Conservation (phyloP, 495 filamentous ascomycete genomes). For the Hypoxylon lenormandii region DNA sequence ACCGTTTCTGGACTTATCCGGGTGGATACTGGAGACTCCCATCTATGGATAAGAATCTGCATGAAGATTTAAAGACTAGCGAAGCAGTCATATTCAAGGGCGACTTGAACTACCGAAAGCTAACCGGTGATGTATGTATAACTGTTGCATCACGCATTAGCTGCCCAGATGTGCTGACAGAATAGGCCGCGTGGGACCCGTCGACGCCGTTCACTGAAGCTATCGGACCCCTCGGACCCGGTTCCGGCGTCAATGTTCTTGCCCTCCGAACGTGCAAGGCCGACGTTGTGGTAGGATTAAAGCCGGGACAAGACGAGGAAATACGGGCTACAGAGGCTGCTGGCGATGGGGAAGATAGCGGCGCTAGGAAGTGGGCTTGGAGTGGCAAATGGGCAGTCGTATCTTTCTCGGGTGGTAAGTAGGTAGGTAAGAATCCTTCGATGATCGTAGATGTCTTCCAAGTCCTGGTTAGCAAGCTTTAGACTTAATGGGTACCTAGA, state of each 20-base stretch:
- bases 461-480: not conserved
- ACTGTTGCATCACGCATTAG: not conserved
- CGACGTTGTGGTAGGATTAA: slow-evolving; percentile 91
- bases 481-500: slow-evolving; percentile 7
- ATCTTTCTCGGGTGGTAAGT: slow-evolving; percentile 73
- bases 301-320: slow-evolving; percentile 80
- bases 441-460: not conserved
- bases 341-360: slow-evolving; percentile 74
- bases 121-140: slow-evolving; percentile 82
- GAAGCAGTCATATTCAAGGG: slow-evolving; percentile 98
- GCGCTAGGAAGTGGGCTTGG: slow-evolving; percentile 93
- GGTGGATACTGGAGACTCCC: slow-evolving; percentile 90
- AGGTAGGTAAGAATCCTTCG: not conserved
- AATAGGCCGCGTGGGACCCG: slow-evolving; percentile 82
- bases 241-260: slow-evolving; percentile 81
- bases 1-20: slow-evolving; percentile 88
- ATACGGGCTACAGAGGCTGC: slow-evolving; percentile 68
- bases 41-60: slow-evolving; percentile 70
- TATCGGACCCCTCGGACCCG: slow-evolving; percentile 84
- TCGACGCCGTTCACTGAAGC: slow-evolving; percentile 87
- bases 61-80: slow-evolving; percentile 80
- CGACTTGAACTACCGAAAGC: slow-evolving; percentile 93
- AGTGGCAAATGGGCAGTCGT: slow-evolving; percentile 96
- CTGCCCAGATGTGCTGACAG: slow-evolving; percentile 22
- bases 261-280: slow-evolving; percentile 95